Evolutionary conservation across 345 rosid species (phyloP), one percentile per base, ranked within the genome.

Genomic region (Lepidium sativum): DNA sequence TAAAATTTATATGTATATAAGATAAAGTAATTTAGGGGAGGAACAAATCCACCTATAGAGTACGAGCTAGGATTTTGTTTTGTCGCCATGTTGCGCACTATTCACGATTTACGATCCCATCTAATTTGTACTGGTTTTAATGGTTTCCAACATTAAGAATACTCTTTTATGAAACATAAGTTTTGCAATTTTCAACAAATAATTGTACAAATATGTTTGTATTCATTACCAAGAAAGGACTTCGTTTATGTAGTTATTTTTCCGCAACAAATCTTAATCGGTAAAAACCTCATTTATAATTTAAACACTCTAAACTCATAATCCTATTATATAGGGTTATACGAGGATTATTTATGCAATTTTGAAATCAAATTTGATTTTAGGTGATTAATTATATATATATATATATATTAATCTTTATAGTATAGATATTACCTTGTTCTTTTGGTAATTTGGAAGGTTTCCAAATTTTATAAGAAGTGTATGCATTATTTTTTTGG

Each of bases 21-120:
- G 6, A 15, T 12, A 29, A 5, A 25, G 9, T 56, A 23, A 15
- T 12, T 57, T 38, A 51, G 52, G 67, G 39, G 16, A 60, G 73
- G 54, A 60, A 29, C 48, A 69, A 60, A 69, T 60, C 67, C 38
- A 52, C 54, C 61, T 3, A 60, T 52, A 51, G 20, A 51, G 60
- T 60, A 41, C 15, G 27, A 41, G 38, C 73, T 44, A 69, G 47
- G 68, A 69, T 69, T 52, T 69, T 38, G 48, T 53, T 60, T 69
- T 60, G 68, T 70, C 55, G 54, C 31, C 60, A 69, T 60, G 67
- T 69, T 61, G 38, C 54, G 25, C 55, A 69, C 67, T 50, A 51
- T 60, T 60, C 67, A 42, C 14, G 56, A 35, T 14, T 21, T 37
- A 33, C 66, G 67, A 38, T 40, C 52, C 44, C 23, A 58, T 68